A percentile compares a stretch with the other conserved stretches of the same genome.
Evolutionary conservation across 805 yeast genomes (phyloP).

Genomic region (Lipomyces sp.): DNA sequence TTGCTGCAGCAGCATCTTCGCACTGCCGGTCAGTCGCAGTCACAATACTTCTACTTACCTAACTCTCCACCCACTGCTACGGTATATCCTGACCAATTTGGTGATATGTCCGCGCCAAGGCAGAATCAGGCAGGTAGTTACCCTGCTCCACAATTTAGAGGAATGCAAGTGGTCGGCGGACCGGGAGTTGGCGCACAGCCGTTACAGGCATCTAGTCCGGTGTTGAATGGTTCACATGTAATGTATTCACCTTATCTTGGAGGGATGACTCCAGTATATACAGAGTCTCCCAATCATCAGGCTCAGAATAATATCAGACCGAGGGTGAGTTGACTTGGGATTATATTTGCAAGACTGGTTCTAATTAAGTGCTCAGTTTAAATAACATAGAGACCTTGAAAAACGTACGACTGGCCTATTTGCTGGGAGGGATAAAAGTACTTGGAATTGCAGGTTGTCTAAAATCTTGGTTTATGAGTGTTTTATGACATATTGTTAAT

Average conservation of each 20-base stretch:
- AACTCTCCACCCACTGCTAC: conserved; percentile 18
- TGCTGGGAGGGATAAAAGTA: not conserved
- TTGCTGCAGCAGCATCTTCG: conserved; percentile 14
- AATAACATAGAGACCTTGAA: not conserved
- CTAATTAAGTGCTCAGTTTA: not conserved
- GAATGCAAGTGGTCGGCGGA: conserved; percentile 10
- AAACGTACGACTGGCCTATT: not conserved
- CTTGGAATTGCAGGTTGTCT: conserved; percentile 3
- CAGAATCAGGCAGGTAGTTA: conserved; percentile 8
- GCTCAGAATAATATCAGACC: conserved; percentile 18
- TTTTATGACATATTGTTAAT: not conserved
- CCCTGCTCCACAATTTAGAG: conserved; percentile 3
- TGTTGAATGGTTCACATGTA: conserved; percentile 11
- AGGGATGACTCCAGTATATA: conserved; percentile 14
- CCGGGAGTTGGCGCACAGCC: conserved; percentile 6
- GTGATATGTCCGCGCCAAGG: conserved; percentile 8
- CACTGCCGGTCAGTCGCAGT: conserved; percentile 4
- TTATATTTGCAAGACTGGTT: not conserved
- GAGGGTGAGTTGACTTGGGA: not conserved
- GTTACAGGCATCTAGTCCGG: conserved; percentile 20
- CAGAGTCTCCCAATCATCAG: conserved; percentile 17
- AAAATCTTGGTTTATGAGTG: conserved; percentile 5
- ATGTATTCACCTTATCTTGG: conserved; percentile 19
- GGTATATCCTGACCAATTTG: conserved; percentile 10
- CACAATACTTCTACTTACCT: conserved; percentile 6